A percentile compares a stretch with the other conserved stretches of the same genome.
Evolutionary conservation across 495 filamentous ascomycete species (phyloP).

Genomic region (Penicillium cataractarum): DNA sequence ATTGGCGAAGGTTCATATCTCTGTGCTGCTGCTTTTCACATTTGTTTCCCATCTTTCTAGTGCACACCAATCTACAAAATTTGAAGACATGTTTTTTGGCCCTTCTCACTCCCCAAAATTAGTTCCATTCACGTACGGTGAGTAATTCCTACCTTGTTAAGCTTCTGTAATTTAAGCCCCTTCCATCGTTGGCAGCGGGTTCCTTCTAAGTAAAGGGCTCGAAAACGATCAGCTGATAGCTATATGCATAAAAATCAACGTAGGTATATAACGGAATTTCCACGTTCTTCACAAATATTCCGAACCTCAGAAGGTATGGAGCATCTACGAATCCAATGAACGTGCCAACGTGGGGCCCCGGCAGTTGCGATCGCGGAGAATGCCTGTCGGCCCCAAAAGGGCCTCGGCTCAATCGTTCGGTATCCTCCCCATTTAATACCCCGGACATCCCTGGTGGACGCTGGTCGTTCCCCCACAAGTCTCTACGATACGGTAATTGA

Average conservation of each 20-base stretch:
- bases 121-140: not conserved
- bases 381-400: slow-evolving; percentile 10
- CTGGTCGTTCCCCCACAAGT: slow-evolving; percentile 4
- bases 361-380: slow-evolving; percentile 17
- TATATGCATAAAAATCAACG: not conserved
- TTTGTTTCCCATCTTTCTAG: not conserved
- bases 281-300: no score
- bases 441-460: slow-evolving; percentile 6
- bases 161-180: not conserved
- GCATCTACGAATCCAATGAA: not conserved
- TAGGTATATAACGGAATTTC: not conserved
- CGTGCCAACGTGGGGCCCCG: slow-evolving; percentile 1
- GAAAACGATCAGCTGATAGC: not conserved
- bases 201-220: not conserved
- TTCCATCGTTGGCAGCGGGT: no score
- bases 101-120: not conserved
- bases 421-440: slow-evolving; percentile 14
- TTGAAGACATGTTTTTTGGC: not conserved
- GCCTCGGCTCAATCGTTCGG: slow-evolving; percentile 15
- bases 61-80: not conserved
- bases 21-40: not conserved
- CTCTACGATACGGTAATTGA: not conserved
- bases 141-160: no score
- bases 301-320: not conserved
- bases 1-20: not conserved